phyloP scores from a whole-genome alignment of 2,329 filamentous ascomycete genomes.

The Penicillium corylophilum region DNA sequence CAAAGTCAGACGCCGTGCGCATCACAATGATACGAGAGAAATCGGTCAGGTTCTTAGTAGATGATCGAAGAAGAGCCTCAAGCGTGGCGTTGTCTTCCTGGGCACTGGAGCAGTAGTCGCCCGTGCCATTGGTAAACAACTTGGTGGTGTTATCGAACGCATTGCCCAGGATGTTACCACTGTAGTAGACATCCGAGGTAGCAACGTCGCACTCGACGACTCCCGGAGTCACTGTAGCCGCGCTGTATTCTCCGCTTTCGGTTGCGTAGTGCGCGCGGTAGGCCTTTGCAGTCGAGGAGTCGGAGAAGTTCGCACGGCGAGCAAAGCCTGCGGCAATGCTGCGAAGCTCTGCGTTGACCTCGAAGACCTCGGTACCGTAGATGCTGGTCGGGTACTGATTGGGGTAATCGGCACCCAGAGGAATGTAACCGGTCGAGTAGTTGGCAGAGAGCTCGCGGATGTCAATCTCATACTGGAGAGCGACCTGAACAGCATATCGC shows the following conservation, averaged over 20 bases:
- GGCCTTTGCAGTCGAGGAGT: constrained; percentile 48
- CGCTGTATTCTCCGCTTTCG: constrained; percentile 35
- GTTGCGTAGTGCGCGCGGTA: constrained; percentile 57
- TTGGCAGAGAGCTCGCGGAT: constrained; percentile 64
- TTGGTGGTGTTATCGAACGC: constrained; percentile 65
- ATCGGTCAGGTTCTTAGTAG: constrained; percentile 59
- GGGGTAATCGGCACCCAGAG: constrained; percentile 58
- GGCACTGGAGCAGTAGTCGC: constrained; percentile 67
- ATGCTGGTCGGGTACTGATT: constrained; percentile 57
- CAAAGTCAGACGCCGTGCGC: constrained; percentile 69
- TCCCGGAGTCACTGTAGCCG: constrained; percentile 50
- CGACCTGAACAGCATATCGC: constrained; percentile 70
- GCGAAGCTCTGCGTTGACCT: constrained; percentile 61
- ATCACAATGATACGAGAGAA: constrained; percentile 67
- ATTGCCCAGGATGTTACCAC: constrained; percentile 59
- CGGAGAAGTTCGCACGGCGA: constrained; percentile 52
- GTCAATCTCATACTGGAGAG: constrained; percentile 74
- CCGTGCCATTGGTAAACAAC: constrained; percentile 66
- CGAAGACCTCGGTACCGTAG: constrained; percentile 70
- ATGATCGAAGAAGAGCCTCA: constrained; percentile 62
- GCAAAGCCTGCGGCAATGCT: constrained; percentile 55
- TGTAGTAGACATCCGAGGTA: constrained; percentile 72
- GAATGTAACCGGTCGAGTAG: constrained; percentile 67
- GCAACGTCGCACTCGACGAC: constrained; percentile 66
- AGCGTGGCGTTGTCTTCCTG: constrained; percentile 72